Evolutionary conservation across 257 asterid species (phyloP), one percentile per base, ranked within the genome.

Genomic region (Plantago ovata): DNA sequence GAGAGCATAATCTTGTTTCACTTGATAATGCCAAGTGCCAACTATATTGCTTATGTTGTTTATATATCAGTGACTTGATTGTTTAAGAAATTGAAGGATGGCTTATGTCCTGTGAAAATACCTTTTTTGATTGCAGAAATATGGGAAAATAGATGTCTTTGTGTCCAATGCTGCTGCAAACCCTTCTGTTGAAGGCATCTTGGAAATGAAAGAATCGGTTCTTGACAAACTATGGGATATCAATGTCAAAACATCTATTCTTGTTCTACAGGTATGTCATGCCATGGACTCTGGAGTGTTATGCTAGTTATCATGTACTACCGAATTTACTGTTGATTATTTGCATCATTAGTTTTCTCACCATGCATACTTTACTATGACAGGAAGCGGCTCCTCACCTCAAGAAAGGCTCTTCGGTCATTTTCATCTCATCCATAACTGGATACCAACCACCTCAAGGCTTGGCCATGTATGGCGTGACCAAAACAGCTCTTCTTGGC

Each of bases 171-270:
- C 98, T 64, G 98, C 98, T 49, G 96, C 89, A 50, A 91, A 91
- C 65, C 98, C 96, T 23, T 19, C 94, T n/a, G 76, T 73, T 14
- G 93, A 79, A 28, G 50, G 86, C 23, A 85, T 91, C 46, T 66
- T 91, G 70, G 88, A 83, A 58, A 81, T 83, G 14, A 80, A 85
- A 70, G 96, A 87, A 76, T 18, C 82, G 2, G 85, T 80, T 44
- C 98, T 91, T 44, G 98, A 91, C 81, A 91, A 91, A 71, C 72
- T 91, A 48, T 91, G 98, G 98, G 98, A 91, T 48, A 79, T 91
- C 77, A 87, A 91, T 50, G 84, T 91, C 60, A 91, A 91, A 76
- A 69, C 90, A 60, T 59, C 96, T 9, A 58, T 91, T 60, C 87
- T 91, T 58, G 66, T 91, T 48, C 66, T 91, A 47, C 98, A 91